These are phyloP conservation scores for Vigna angularis DNA, from an alignment of 306 rosid species.

Conservation along the genomic window DNA sequence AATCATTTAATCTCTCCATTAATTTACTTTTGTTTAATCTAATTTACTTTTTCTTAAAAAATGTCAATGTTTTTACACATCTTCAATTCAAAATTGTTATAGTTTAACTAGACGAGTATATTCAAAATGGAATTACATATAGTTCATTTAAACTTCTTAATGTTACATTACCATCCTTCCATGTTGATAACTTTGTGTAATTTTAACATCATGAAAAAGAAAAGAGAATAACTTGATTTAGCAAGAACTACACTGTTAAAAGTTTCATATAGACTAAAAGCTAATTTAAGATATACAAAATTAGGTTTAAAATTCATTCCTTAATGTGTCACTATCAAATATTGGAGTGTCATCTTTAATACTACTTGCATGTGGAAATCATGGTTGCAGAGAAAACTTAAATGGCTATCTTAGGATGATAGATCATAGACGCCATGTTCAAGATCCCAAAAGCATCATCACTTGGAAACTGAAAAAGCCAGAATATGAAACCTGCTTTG, in stretches of 20 bases:
- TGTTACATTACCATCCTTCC: too few species aligned
- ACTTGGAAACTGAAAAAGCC: slow-evolving; percentile 2
- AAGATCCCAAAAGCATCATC: slow-evolving; percentile 4
- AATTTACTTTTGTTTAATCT: too few species aligned
- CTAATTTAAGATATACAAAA: too few species aligned
- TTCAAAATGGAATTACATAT: too few species aligned
- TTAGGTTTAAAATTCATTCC: too few species aligned
- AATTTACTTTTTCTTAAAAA: too few species aligned
- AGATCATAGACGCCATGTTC: not conserved
- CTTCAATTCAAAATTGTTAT: too few species aligned
- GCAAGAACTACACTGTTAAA: not conserved
- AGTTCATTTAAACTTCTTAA: too few species aligned
- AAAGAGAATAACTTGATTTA: not conserved
- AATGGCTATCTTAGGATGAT: not conserved
- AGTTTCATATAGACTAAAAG: too few species aligned
- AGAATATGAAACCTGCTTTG: slow-evolving; percentile 3
- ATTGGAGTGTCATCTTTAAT: not conserved
- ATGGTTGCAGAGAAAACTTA: not conserved
- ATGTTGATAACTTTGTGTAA: not conserved
- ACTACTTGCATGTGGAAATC: not conserved
- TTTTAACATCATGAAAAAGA: not conserved
- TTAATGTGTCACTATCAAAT: not conserved
- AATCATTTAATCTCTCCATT: too few species aligned
- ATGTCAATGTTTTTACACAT: too few species aligned
- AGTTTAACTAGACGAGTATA: too few species aligned